Evolutionary conservation across 2,329 filamentous ascomycete genomes (phyloP).

Genomic region (Trichoderma oligosporum): DNA sequence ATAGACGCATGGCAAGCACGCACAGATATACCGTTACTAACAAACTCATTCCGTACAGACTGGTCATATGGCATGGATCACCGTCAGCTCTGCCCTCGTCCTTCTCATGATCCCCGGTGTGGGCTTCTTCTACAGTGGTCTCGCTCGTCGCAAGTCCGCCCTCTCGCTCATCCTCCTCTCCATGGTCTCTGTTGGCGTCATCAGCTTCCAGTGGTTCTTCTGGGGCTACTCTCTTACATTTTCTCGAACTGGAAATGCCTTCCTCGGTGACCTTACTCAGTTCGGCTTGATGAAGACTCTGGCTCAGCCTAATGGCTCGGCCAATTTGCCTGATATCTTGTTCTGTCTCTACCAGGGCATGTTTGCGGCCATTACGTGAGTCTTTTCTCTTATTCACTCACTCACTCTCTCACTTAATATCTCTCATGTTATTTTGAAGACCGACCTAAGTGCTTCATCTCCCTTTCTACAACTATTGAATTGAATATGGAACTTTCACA

Average conservation of each 20-base stretch:
- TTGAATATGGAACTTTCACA: no score
- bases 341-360: constrained; percentile 86
- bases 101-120: constrained; percentile 92
- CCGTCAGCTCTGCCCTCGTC: constrained; percentile 72
- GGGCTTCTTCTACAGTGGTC: constrained; percentile 90
- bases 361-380: constrained; percentile 85
- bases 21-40: no score
- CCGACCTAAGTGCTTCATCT: no score
- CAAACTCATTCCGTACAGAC: constrained; percentile 44
- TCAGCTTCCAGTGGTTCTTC: constrained; percentile 93
- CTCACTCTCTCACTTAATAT: neutral
- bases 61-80: constrained; percentile 79
- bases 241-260: constrained; percentile 72
- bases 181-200: constrained; percentile 73
- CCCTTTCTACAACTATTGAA: no score
- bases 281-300: constrained; percentile 77
- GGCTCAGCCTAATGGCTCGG: constrained; percentile 68
- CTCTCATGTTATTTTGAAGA: neutral
- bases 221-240: constrained; percentile 89
- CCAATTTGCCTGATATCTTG: constrained; percentile 72
- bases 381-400: constrained; percentile 19
- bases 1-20: neutral
- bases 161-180: constrained; percentile 82
- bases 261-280: constrained; percentile 75
- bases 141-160: constrained; percentile 84